A percentile compares a stretch with the other conserved stretches of the same genome.
phyloP scores from a whole-genome alignment of 1,284 basidiomycete species.

The Moesziomyces sp. region DNA sequence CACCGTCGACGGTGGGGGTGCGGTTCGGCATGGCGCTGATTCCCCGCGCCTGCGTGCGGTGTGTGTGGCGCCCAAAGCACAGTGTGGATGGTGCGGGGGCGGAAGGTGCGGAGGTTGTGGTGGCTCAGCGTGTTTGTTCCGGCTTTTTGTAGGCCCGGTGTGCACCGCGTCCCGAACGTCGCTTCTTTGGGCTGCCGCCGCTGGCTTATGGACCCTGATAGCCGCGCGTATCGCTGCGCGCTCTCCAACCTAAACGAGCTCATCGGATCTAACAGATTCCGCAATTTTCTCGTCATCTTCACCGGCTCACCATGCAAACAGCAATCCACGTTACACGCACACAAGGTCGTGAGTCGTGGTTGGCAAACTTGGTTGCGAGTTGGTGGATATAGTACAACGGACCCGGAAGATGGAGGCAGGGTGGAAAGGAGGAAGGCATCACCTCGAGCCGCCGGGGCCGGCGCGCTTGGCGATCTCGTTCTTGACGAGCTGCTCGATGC shows the following conservation, averaged over 20 bases:
- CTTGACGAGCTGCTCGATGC: slow-evolving; percentile 58
- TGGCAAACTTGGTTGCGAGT: neutral
- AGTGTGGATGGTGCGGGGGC: neutral
- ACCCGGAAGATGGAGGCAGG: neutral
- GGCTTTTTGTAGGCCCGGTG: too few species aligned
- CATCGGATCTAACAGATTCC: too few species aligned
- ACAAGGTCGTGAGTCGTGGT: too few species aligned
- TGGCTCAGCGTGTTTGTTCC: neutral
- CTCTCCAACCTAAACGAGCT: neutral
- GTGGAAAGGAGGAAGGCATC: neutral
- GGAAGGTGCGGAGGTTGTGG: neutral
- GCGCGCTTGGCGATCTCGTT: slow-evolving; percentile 44
- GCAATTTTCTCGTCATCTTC: too few species aligned
- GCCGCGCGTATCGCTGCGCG: slow-evolving; percentile 4
- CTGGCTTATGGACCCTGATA: slow-evolving; percentile 1
- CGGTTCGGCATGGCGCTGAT: neutral
- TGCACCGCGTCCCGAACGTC: neutral
- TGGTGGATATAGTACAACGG: slow-evolving; percentile 4
- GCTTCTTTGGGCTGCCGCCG: neutral
- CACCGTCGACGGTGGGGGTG: too few species aligned
- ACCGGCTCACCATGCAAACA: too few species aligned
- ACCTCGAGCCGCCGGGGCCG: slow-evolving; percentile 21
- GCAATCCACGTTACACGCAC: too few species aligned
- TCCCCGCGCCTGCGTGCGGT: neutral
- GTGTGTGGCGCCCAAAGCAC: too few species aligned